These are phyloP conservation scores for Globisporangium heterothallicum DNA, from an alignment of 352 stramenopile species.

Conservation along the genomic window DNA sequence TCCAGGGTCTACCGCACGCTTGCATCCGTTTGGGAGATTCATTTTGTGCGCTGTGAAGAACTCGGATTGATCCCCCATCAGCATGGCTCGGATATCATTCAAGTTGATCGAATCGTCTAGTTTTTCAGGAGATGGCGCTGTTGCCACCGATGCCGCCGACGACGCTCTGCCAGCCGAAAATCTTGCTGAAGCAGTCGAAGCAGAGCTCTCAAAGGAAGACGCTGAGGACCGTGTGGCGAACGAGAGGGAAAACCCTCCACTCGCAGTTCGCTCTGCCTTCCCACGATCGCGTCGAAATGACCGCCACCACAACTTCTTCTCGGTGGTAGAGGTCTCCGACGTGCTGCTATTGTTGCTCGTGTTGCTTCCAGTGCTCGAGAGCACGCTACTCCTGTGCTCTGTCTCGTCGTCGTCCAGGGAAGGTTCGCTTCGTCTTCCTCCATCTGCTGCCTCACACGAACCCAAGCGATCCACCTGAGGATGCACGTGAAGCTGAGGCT, in stretches of 20 bases:
- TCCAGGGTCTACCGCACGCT: constrained; percentile 44
- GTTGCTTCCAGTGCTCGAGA: constrained; percentile 12
- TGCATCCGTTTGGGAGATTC: constrained; percentile 38
- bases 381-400: constrained; percentile 8
- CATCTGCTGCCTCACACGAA: constrained; percentile 13
- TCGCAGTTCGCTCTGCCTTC: constrained; percentile 61
- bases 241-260: constrained; percentile 53
- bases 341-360: constrained; percentile 28
- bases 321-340: constrained; percentile 33
- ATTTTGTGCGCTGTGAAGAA: constrained; percentile 54
- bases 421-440: constrained; percentile 23
- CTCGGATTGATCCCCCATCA: constrained; percentile 32
- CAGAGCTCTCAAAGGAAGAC: constrained; percentile 16
- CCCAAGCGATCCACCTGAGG: constrained; percentile 29
- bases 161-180: neutral
- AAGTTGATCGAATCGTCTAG: constrained; percentile 61
- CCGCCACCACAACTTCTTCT: constrained; percentile 72
- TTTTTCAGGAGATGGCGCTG: constrained; percentile 19
- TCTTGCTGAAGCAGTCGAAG: constrained; percentile 3
- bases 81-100: constrained; percentile 47
- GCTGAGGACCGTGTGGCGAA: constrained; percentile 29
- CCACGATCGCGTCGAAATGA: constrained; percentile 52
- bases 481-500: constrained; percentile 38
- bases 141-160: constrained; percentile 10
- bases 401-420: constrained; percentile 17